These are phyloP conservation scores for Lolium multiflorum DNA, from an alignment of 176 grass and related monocot genomes.

Conservation along the genomic window DNA sequence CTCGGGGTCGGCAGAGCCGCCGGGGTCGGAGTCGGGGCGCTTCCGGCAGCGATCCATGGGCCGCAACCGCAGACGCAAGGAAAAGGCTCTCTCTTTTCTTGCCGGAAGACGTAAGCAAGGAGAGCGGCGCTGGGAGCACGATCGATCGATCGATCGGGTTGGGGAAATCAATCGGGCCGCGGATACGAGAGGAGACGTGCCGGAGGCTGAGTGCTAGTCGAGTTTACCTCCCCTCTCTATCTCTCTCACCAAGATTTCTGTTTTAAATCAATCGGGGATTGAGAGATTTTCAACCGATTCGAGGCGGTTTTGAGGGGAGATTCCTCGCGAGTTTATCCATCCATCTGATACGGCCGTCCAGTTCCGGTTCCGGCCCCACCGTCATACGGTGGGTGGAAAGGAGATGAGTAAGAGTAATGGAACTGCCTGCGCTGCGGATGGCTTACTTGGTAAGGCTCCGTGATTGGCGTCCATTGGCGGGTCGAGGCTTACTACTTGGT, in stretches of 20 bases:
- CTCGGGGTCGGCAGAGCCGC: constrained; percentile 49
- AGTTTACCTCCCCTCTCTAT: background rate
- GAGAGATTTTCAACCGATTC: constrained; percentile 28
- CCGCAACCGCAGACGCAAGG: background rate
- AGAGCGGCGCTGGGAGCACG: constrained; percentile 8
- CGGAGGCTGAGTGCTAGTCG: background rate
- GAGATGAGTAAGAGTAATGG: background rate
- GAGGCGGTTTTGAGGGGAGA: constrained; percentile 29
- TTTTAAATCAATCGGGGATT: constrained; percentile 5
- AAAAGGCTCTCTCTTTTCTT: background rate
- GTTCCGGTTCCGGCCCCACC: constrained; percentile 26
- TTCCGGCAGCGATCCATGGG: constrained; percentile 95
- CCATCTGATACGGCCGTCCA: background rate
- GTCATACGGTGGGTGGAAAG: constrained; percentile 9
- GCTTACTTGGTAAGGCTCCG: background rate
- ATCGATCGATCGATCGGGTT: constrained; percentile 47
- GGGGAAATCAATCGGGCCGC: background rate
- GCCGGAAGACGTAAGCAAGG: constrained; percentile 35
- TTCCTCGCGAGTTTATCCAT: constrained; percentile 11
- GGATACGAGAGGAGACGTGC: constrained; percentile 45
- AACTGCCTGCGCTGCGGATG: background rate
- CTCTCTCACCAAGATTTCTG: constrained; percentile 15
- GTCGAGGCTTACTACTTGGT: background rate
- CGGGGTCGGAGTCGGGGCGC: constrained; percentile 69
- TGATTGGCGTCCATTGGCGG: background rate